Base-by-base conservation (phyloP, 257 asterid genomes). In the Schizonepeta tenuifolia region DNA sequence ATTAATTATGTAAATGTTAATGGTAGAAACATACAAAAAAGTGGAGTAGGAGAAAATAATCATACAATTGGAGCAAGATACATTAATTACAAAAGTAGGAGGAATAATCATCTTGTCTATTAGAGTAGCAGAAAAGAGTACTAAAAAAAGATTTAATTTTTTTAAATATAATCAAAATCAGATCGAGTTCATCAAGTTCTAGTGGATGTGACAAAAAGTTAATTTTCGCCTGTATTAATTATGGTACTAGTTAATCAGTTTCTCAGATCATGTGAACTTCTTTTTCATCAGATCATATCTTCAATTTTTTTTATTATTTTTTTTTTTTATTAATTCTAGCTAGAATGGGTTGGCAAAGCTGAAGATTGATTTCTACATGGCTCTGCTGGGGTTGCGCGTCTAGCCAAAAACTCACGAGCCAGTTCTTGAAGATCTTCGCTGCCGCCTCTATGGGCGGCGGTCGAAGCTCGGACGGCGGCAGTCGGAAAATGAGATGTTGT, bases 371-470 rank as follows among this genome's bases (percentile, higher is more conserved):
- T 85, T 49, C 77, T 80, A 82, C 88, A 81, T 68, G 88, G 67
- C 75, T 80, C 80, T n/a, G 78, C 47, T 35, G 83, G 75, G 1
- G 84, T 53, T 3, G 77, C 86, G 61, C 78, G 91, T 67, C 88
- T 74, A 38, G 83, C 84, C 66, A 85, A 76, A 62, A 89, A 87
- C 67, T 87, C 90, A 44, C 87, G 84, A 7, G 89, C 91, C 78
- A 87, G 65, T 72, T 85, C 90, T 63, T 89, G 94, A 65, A 89
- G 89, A 78, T 86, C 92, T 11, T 85, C 84, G 67, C 80, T 83
- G 64, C 80, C 84, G 67, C 80, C 84, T 60, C 80, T 49, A 13
- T 58, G 36, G 53, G 47, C 65, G 24, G 79, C 7, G 44, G 86
- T 69, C 0, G 86, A 65, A 0, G 67, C 49, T 40, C 68, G 31